Evolutionary conservation across 768 basidiomycete species (phyloP), one percentile per base, ranked within the genome.

Genomic region (Pleurotus djamor): DNA sequence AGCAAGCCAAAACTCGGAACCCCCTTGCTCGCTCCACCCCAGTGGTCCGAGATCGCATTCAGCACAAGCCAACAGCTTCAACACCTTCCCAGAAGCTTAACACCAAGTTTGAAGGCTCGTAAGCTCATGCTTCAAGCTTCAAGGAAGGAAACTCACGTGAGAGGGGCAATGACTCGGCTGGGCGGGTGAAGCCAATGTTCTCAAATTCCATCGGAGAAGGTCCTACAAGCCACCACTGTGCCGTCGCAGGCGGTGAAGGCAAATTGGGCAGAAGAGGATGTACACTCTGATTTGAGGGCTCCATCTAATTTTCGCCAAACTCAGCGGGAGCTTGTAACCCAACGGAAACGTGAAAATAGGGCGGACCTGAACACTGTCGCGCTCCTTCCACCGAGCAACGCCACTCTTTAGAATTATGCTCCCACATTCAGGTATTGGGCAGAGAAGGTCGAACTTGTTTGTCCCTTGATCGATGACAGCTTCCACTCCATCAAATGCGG

Each of bases 1-100:
- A 0, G 86, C 86, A 2, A 94, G 67, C 91, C 91, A 94, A 71
- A 90, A 94, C 68, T 93, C 88, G 7, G 76, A 67, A 4, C 87
- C 86, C 4, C 88, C 87, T 58, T 85, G 86, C 64, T 87, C 83
- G 61, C 81, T 81, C 90, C 91, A 94, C 0, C 92, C 92, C 10
- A 95, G 68, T 3, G 93, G 92, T 0, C 92, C 92, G 1, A 92
- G 78, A 64, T 93, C 91, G 68, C 92, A 94, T 66, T 94, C 92
- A 0, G 88, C 92, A 63, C 93, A 94, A 1, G 82, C 79, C 28
- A 95, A 76, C 28, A 92, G 77, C 65, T 93, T 92, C 57, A 86
- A 66, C 61, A 72, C 75, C 50, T 72, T 79, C 35, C 76, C 79
- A 32, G 52, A 21, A 12, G 17, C 10, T 16, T 32, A 4, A 44